Base-by-base conservation (phyloP, 352 stramenopile species). In the Pythium brassicae region DNA sequence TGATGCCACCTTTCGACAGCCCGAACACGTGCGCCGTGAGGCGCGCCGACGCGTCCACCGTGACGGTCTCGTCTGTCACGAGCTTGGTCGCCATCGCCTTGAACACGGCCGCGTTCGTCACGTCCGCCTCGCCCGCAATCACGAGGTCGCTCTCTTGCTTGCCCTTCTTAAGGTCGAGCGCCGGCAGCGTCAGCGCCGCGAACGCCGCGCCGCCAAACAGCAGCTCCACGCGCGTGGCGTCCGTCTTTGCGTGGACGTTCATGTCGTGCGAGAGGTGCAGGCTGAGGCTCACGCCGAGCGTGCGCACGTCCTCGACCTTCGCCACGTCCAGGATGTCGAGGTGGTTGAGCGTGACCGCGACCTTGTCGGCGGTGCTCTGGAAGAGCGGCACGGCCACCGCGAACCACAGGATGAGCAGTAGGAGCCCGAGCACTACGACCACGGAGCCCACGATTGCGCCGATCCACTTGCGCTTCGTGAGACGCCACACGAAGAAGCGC, bases 331-430 rank as follows among this genome's bases (percentile, higher is more conserved):
- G 71, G 50, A 89, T 70, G 63, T 89, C 81, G 48, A 91, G 53
- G 61, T 86, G 81, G 67, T 89, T 88, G 57, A 89, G 61, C 12
- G 55, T 61, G 39, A 91, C 46, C 25, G 75, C 51, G 48, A 87
- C 77, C 25, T 76, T 66, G 65, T 89, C 68, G 42, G 72, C 66
- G 57, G 81, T 76, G 47, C 73, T 69, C 60, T 91, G 76, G 65
- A 88, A 86, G 34, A 89, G 58, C 22, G 71, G 67, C 35, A 65
- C 67, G 47, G 84, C 62, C 42, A 88, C 68, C 34, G 64, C 76
- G 56, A 89, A 69, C 64, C 79, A 87, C n/a, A 87, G 54, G 48
- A 88, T 70, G 52, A 91, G 51, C 29, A 91, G 61, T 44, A 84
- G 60, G 27, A 86, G 68, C 5, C 55, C 62, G 39, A 86, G 8